phyloP scores from a whole-genome alignment of 2,329 filamentous ascomycete species.

The Stemphylium vesicarium region DNA sequence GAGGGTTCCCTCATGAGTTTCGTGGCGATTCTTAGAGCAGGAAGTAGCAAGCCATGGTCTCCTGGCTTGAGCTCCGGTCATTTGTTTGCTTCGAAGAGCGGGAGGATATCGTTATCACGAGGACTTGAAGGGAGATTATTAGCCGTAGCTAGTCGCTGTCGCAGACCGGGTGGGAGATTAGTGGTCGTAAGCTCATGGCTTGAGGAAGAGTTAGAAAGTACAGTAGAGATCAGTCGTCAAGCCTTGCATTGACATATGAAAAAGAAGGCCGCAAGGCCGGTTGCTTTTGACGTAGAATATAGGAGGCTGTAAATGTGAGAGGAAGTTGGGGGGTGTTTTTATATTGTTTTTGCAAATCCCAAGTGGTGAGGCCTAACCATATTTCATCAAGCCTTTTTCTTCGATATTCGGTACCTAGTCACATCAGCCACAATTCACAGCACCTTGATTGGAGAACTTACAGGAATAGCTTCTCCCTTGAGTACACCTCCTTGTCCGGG shows the following conservation, averaged over 20 bases:
- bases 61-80: neutral
- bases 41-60: neutral
- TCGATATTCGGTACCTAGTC: conserved; percentile 29
- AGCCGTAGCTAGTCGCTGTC: neutral
- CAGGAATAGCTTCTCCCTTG: conserved; percentile 58
- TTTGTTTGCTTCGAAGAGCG: neutral
- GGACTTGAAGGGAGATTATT: too few species aligned
- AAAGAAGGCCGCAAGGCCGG: neutral
- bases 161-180: neutral
- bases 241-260: neutral
- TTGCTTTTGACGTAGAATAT: neutral
- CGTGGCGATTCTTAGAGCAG: conserved; percentile 7
- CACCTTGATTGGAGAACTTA: conserved; percentile 34
- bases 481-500: conserved; percentile 54
- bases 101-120: conserved; percentile 2
- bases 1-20: conserved; percentile 3
- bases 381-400: conserved; percentile 18
- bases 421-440: neutral
- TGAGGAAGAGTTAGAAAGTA: neutral
- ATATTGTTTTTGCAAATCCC: too few species aligned
- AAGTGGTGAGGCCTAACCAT: neutral
- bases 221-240: neutral
- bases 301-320: neutral
- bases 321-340: too few species aligned
- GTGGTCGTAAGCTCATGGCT: neutral